Evolutionary conservation across 1,139 yeast species (phyloP).

Genomic region (Candida gigantensis): DNA sequence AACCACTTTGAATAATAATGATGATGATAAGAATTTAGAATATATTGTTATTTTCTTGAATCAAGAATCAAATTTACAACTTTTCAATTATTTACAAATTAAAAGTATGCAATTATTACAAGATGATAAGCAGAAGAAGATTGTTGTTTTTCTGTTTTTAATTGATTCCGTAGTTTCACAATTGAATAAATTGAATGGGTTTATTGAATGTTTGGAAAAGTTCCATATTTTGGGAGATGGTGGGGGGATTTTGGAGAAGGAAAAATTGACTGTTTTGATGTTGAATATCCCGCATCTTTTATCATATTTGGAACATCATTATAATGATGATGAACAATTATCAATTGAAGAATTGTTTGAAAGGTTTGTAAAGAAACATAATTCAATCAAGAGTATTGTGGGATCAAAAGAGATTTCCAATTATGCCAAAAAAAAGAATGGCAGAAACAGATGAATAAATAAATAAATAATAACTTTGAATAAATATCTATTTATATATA

Average conservation of each 20-base stretch:
- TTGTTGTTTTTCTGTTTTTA: slow-evolving; percentile 2
- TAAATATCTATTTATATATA: not conserved
- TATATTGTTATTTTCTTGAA: not conserved
- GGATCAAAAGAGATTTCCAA: slow-evolving; percentile 2
- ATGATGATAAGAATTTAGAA: too few species aligned
- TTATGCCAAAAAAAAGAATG: too few species aligned
- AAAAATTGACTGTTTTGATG: slow-evolving; percentile 13
- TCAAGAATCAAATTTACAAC: slow-evolving; percentile 6
- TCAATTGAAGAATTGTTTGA: slow-evolving; percentile 8
- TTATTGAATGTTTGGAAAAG: too few species aligned
- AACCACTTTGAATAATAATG: not conserved
- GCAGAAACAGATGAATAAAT: not conserved
- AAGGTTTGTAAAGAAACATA: slow-evolving; percentile 7
- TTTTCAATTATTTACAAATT: slow-evolving; percentile 12
- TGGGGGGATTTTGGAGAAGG: too few species aligned
- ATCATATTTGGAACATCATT: slow-evolving; percentile 4
- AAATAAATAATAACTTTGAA: not conserved
- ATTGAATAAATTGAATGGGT: not conserved
- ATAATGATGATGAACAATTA: slow-evolving; percentile 1
- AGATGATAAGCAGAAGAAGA: too few species aligned
- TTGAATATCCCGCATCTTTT: slow-evolving; percentile 13
- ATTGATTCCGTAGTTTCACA: slow-evolving; percentile 1
- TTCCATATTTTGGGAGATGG: too few species aligned
- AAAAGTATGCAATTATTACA: slow-evolving; percentile 7
- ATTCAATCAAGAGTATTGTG: slow-evolving; percentile 11